Conservation (phyloP, 1,139 yeast genomes). For the Debaryomyces fabryi region DNA sequence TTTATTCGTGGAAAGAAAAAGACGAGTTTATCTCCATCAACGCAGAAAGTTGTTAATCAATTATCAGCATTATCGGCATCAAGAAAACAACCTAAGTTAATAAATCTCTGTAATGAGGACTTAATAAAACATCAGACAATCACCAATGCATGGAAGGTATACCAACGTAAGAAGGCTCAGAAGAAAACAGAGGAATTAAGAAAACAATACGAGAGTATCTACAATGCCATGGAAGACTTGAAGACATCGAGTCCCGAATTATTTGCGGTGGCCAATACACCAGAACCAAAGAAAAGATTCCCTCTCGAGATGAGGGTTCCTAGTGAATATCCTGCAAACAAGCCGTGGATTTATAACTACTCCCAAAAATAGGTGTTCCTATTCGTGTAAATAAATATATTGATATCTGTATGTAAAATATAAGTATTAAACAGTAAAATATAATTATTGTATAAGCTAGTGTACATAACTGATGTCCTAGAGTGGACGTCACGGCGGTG, state of each 20-base stretch:
- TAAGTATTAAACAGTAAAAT: constrained; percentile 4
- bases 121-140: constrained; percentile 82
- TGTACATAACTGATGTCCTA: not conserved
- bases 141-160: constrained; percentile 78
- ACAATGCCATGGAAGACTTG: constrained; percentile 75
- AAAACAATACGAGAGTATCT: constrained; percentile 67
- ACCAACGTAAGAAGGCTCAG: constrained; percentile 52
- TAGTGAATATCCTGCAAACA: constrained; percentile 86
- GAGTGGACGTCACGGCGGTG: not conserved
- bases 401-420: constrained; percentile 2
- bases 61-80: constrained; percentile 84
- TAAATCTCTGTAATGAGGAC: constrained; percentile 80
- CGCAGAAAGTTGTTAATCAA: constrained; percentile 71
- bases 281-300: constrained; percentile 55
- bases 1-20: constrained; percentile 44
- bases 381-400: constrained; percentile 11
- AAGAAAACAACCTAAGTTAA: constrained; percentile 81
- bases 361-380: constrained; percentile 17
- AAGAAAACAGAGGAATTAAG: constrained; percentile 51
- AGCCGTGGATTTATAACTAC: constrained; percentile 76
- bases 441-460: constrained; percentile 1
- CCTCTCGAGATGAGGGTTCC: constrained; percentile 86
- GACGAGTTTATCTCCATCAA: constrained; percentile 52
- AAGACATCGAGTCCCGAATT: constrained; percentile 50
- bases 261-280: constrained; percentile 52